Conservation (phyloP, 75 land plant genomes). For the Sequoia sempervirens region DNA sequence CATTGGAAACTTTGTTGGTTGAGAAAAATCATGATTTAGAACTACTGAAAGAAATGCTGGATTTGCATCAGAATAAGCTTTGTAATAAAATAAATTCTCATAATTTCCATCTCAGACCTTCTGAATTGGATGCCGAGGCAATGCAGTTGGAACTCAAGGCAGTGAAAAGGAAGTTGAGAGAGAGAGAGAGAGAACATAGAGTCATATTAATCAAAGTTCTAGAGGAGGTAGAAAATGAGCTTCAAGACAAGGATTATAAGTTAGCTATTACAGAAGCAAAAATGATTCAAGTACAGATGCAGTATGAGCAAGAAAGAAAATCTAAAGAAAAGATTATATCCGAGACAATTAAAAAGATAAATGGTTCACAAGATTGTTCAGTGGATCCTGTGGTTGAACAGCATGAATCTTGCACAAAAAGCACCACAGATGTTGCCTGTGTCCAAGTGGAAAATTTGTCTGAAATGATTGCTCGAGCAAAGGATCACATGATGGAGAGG, state of each 20-base stretch:
- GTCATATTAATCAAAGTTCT: neutral
- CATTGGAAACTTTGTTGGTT: neutral
- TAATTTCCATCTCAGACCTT: neutral
- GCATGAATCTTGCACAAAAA: conserved; percentile 9
- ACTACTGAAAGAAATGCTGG: conserved; percentile 37
- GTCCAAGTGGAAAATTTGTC: conserved; percentile 7
- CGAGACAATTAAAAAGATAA: conserved; percentile 16
- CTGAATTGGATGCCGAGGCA: conserved; percentile 10
- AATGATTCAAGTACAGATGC: conserved; percentile 10
- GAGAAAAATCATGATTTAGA: conserved; percentile 41
- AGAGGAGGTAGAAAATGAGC: conserved; percentile 9
- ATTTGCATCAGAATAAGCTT: conserved; percentile 8
- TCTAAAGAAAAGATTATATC: conserved; percentile 9
- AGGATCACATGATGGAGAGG: conserved; percentile 4
- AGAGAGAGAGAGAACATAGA: conserved; percentile 24
- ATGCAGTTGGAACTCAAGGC: conserved; percentile 38
- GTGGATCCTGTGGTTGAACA: neutral
- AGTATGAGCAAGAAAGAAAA: conserved; percentile 12
- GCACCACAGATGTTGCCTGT: conserved; percentile 1
- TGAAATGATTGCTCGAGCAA: conserved; percentile 12
- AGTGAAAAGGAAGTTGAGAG: conserved; percentile 23
- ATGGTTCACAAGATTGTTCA: neutral
- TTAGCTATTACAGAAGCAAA: conserved; percentile 23
- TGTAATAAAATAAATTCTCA: conserved; percentile 9
- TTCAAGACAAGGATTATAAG: conserved; percentile 13